Percentiles rank a stretch among this genome's conserved stretches.
These are phyloP conservation scores for Malania oleifera DNA, from an alignment of 164 flowering plant species.

Conservation along the genomic window DNA sequence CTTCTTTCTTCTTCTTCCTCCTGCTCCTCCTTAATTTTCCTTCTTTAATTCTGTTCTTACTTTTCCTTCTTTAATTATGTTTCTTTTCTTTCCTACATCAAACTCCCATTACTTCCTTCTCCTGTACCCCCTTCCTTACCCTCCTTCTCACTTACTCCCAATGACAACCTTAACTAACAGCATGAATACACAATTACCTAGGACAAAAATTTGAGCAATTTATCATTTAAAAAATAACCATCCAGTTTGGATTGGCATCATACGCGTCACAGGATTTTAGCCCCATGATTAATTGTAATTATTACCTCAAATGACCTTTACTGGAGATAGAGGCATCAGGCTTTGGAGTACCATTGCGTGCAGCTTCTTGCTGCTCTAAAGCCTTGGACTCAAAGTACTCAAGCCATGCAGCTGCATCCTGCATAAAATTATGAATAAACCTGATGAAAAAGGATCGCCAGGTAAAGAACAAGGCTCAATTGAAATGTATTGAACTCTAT, in stretches of 20 bases:
- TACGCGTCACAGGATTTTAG: no score
- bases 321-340: constrained; percentile 95
- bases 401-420: constrained; percentile 99
- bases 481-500: constrained; percentile 2
- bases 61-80: no score
- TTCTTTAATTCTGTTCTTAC: no score
- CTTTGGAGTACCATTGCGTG: constrained; percentile 93
- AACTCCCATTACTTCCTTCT: no score
- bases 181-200: neutral
- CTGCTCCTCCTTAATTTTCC: no score
- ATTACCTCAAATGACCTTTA: constrained; percentile 93
- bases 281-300: neutral
- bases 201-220: neutral
- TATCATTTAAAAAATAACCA: neutral
- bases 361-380: constrained; percentile 98
- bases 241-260: no score
- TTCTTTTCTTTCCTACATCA: no score
- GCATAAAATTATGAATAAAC: constrained; percentile 2
- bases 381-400: constrained; percentile 94
- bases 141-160: no score
- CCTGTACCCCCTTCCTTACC: no score
- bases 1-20: no score
- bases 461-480: neutral
- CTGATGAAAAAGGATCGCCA: neutral
- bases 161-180: neutral